phyloP scores from a whole-genome alignment of 441 rosid genomes.

The Euphorbia celastroides region DNA sequence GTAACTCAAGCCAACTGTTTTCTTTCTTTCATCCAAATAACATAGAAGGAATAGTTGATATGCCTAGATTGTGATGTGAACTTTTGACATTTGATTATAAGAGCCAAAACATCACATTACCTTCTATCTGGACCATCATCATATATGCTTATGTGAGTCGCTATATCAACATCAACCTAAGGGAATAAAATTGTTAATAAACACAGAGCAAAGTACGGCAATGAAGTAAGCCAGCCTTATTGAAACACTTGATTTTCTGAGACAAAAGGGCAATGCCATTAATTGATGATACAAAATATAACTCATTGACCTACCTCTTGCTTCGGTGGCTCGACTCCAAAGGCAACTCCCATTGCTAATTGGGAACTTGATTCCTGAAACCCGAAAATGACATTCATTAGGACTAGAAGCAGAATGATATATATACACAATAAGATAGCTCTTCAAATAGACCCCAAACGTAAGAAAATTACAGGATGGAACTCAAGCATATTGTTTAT shows the following conservation, averaged over 20 bases:
- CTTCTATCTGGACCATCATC: slow-evolving; percentile 84
- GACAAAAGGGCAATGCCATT: not conserved
- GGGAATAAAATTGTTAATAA: slow-evolving; percentile 17
- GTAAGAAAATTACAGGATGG: slow-evolving; percentile 65
- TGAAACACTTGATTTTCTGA: not conserved
- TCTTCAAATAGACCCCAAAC: not conserved
- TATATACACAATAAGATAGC: not conserved
- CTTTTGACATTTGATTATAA: not conserved
- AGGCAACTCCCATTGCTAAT: slow-evolving; percentile 90
- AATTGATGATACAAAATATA: not conserved
- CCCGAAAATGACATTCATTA: slow-evolving; percentile 22
- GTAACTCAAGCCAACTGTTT: not conserved
- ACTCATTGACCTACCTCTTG: slow-evolving; percentile 33
- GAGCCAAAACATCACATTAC: slow-evolving; percentile 30
- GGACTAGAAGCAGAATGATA: slow-evolving; percentile 14
- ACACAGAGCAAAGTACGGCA: slow-evolving; percentile 7
- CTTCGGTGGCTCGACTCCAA: slow-evolving; percentile 75
- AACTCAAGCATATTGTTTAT: slow-evolving; percentile 82
- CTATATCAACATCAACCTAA: slow-evolving; percentile 95
- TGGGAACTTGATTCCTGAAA: slow-evolving; percentile 92
- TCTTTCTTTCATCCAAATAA: not conserved
- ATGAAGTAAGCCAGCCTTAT: not conserved
- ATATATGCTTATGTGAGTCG: slow-evolving; percentile 54
- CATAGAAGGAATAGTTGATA: not conserved
- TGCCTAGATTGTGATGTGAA: not conserved